phyloP scores from a whole-genome alignment of 345 rosid species.

The Adansonia digitata region DNA sequence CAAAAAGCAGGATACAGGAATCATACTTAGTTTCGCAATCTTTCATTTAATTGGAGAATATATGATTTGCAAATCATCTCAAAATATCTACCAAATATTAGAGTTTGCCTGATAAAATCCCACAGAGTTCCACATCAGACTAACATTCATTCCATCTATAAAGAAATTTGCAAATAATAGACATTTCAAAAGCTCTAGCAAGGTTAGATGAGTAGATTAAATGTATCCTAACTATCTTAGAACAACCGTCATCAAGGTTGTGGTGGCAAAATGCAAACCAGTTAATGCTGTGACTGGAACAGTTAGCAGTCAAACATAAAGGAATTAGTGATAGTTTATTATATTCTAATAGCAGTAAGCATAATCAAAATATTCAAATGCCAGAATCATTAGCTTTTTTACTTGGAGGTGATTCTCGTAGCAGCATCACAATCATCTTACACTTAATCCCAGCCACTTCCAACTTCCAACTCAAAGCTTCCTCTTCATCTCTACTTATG shows the following conservation, averaged over 20 bases:
- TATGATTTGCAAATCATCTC: slow-evolving; percentile 12
- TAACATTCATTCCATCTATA: slow-evolving; percentile 96
- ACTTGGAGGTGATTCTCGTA: neutral
- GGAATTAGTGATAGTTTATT: neutral
- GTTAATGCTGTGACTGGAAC: slow-evolving; percentile 91
- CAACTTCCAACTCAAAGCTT: neutral
- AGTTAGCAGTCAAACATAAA: neutral
- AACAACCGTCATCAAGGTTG: no score
- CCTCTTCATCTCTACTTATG: neutral
- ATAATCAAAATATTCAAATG: neutral
- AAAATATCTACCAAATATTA: neutral
- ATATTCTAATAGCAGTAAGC: neutral
- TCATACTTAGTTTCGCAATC: slow-evolving; percentile 96
- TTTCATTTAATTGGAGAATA: slow-evolving; percentile 23
- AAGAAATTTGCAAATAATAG: slow-evolving; percentile 82
- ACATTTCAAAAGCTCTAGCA: slow-evolving; percentile 70
- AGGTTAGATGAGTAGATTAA: slow-evolving; percentile 87
- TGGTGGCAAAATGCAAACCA: slow-evolving; percentile 85
- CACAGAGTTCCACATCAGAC: slow-evolving; percentile 97
- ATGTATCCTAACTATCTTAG: slow-evolving; percentile 86
- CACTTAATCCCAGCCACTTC: neutral
- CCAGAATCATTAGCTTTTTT: neutral
- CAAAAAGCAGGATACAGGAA: slow-evolving; percentile 91
- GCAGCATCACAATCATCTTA: neutral
- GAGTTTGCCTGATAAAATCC: no score